These are phyloP conservation scores for Funneliformis geosporum DNA, from an alignment of 192 early-diverging fungal species.

Conservation along the genomic window DNA sequence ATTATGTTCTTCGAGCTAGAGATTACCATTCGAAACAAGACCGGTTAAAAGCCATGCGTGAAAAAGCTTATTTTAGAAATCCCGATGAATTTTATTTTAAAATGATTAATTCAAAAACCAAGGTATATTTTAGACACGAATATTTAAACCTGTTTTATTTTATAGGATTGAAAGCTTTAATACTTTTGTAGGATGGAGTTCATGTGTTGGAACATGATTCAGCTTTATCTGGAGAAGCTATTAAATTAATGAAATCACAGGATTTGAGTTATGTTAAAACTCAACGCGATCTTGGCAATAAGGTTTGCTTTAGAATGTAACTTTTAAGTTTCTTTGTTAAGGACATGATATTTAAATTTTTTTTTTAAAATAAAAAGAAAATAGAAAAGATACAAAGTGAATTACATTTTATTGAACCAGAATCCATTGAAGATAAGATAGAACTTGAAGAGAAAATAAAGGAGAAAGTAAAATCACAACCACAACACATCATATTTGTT, in stretches of 20 bases:
- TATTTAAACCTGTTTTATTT: slow-evolving; percentile 3
- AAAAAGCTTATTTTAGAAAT: slow-evolving; percentile 86
- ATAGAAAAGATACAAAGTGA: slow-evolving; percentile 74
- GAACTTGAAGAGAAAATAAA: slow-evolving; percentile 42
- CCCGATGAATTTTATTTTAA: slow-evolving; percentile 99
- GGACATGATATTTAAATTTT: not conserved
- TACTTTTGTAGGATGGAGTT: slow-evolving; percentile 62
- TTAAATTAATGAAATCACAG: slow-evolving; percentile 89
- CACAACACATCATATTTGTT: slow-evolving; percentile 80
- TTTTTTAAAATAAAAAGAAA: slow-evolving; percentile 43
- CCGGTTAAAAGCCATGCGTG: slow-evolving; percentile 77
- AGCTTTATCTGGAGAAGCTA: slow-evolving; percentile 72
- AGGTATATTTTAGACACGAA: slow-evolving; percentile 43
- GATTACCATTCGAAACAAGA: slow-evolving; percentile 90
- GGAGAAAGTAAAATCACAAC: slow-evolving; percentile 36
- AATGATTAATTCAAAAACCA: slow-evolving; percentile 88
- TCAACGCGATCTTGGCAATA: slow-evolving; percentile 76
- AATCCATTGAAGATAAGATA: slow-evolving; percentile 39
- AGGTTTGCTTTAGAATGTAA: slow-evolving; percentile 46
- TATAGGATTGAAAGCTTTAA: not conserved
- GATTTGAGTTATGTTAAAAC: slow-evolving; percentile 86
- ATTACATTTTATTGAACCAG: slow-evolving; percentile 65
- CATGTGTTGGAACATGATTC: slow-evolving; percentile 75
- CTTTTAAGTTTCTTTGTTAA: not conserved
- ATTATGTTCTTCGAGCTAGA: slow-evolving; percentile 92